Percentiles rank a stretch among this genome's conserved stretches.
phyloP scores from a whole-genome alignment of 768 basidiomycete genomes.

The Boletus tylopilopsis region DNA sequence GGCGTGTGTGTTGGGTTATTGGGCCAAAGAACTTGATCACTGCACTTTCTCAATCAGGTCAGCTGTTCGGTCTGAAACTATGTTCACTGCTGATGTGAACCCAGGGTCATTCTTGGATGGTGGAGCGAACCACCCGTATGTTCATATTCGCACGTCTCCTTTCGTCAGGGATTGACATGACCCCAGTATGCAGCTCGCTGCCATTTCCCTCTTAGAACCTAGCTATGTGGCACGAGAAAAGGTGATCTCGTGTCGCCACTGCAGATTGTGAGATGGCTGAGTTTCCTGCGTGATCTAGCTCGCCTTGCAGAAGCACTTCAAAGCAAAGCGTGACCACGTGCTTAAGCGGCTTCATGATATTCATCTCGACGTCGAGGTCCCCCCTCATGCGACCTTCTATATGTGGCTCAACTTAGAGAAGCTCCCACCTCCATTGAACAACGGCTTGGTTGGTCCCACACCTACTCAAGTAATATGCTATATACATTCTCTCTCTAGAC shows the following conservation, averaged over 20 bases:
- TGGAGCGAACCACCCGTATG: conserved; percentile 89
- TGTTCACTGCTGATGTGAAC: background rate
- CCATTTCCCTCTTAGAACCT: conserved; percentile 78
- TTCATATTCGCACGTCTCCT: conserved; percentile 2
- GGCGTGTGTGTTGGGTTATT: conserved; percentile 92
- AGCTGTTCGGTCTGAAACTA: conserved; percentile 6
- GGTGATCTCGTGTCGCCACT: conserved; percentile 27
- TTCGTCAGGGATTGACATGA: background rate
- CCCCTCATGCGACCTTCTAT: conserved; percentile 86
- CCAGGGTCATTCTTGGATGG: conserved; percentile 88
- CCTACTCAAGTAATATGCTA: background rate
- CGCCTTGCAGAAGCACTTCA: conserved; percentile 88
- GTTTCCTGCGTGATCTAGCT: conserved; percentile 36
- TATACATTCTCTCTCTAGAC: conserved; percentile 41
- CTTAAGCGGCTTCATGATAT: conserved; percentile 75
- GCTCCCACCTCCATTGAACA: conserved; percentile 79
- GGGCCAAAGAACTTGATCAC: conserved; percentile 87
- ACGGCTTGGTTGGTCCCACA: conserved; percentile 61
- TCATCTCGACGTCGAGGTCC: conserved; percentile 71
- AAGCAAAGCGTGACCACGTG: conserved; percentile 86
- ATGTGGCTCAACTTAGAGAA: conserved; percentile 87
- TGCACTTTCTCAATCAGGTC: conserved; percentile 86
- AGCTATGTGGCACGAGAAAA: conserved; percentile 67
- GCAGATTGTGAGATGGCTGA: background rate
- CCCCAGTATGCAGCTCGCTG: conserved; percentile 78